Base-by-base conservation (phyloP, 2,329 filamentous ascomycete genomes). In the Tolypocladium guangdongense region DNA sequence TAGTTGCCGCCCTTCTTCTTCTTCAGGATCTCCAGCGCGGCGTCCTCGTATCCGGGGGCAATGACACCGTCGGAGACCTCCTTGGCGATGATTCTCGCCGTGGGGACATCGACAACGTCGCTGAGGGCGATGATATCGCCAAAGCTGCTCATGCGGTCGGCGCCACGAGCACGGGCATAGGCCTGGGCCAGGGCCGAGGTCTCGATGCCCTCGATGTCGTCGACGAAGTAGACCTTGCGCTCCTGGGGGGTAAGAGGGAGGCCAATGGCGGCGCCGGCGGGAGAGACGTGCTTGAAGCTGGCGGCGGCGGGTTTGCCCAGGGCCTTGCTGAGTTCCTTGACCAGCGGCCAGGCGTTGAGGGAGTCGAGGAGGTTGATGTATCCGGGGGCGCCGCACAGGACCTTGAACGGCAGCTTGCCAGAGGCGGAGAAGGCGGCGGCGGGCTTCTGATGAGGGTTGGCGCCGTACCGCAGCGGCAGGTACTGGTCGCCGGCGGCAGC, bases 1-100 rank as follows among this genome's bases (percentile, higher is more conserved):
- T 97, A 99, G 71, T 90, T 95, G 66, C 93, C 93, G 52, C 86
- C 91, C 81, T 99, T 99, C 82, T 99, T 99, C 83, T 96, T 96
- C 73, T 84, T 87, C 59, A 99, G 82, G 57, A 99, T 90, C 65
- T 88, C 89, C 20, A 97, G 81, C 20, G 93, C 93, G 58, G 88
- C 90, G 36, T 83, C 80, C 58, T 88, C 82, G 71, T 93, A 99
- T 30, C 83, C 86, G 37, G 93, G 89, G 37, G 93, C 93, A 64
- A 99, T 90, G 53, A 99, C 87, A 71, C 93, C 93, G 68, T 99
- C 93, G 1, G 92, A 97, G 22, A 99, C 93, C 76, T 99, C 93
- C 67, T 92, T 90, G 57, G 89, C 91, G 75, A 99, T 96, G 73
- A 99, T 96, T 78, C 90, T 95, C 54, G 93, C 93, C 2, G 93